Evolutionary conservation across 176 grass and related monocot species (phyloP).

Genomic region (Typha latifolia): DNA sequence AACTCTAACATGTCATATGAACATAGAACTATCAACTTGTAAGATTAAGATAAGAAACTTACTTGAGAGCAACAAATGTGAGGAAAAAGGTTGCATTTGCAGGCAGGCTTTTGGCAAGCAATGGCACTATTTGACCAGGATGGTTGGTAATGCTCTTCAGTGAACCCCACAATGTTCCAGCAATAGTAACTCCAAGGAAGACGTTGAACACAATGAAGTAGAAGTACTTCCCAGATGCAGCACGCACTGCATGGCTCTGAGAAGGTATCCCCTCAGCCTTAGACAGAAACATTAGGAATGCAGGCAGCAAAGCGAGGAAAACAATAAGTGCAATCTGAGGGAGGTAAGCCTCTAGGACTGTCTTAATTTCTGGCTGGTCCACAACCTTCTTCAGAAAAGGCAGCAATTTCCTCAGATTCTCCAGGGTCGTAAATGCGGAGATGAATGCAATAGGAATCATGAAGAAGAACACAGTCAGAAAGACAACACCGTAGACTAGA

Average conservation of each 20-base stretch:
- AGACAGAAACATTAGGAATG: constrained; percentile 66
- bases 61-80: constrained; percentile 83
- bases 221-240: constrained; percentile 82
- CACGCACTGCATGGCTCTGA: constrained; percentile 45
- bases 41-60: constrained; percentile 24
- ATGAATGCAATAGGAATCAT: constrained; percentile 56
- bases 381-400: constrained; percentile 80
- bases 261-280: constrained; percentile 76
- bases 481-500: constrained; percentile 56
- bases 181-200: constrained; percentile 54
- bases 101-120: constrained; percentile 49
- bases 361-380: constrained; percentile 32
- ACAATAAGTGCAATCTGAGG: constrained; percentile 76
- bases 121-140: constrained; percentile 2
- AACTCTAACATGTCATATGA: too few relatives aligned
- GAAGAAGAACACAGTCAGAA: constrained; percentile 67
- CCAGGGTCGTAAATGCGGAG: constrained; percentile 72
- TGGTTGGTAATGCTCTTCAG: constrained; percentile 31
- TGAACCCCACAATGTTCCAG: constrained; percentile 26
- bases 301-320: constrained; percentile 74
- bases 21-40: too few relatives aligned
- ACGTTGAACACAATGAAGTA: constrained; percentile 93
- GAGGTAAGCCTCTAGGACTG: constrained; percentile 75
- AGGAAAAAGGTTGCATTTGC: constrained; percentile 87
- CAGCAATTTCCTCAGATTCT: constrained; percentile 42